Evolutionary conservation across 805 yeast species (phyloP).

Genomic region (Cyberlindnera japonica): DNA sequence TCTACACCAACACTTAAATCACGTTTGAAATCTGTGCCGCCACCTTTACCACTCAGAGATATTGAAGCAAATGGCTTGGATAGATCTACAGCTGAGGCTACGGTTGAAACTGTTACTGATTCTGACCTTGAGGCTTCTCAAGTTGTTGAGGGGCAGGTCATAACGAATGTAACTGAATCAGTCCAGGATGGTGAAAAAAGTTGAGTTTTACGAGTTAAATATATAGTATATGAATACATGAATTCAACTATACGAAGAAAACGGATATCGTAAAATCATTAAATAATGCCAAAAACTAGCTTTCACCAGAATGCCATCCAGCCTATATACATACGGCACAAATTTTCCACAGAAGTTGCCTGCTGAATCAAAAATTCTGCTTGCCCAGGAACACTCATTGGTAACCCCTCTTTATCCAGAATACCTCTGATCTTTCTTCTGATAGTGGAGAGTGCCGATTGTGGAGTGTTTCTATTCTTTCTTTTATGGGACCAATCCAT

Average conservation of each 20-base stretch:
- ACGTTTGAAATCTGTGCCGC: slow-evolving; percentile 5
- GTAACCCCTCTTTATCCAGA: slow-evolving; percentile 73
- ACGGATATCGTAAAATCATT: too few relatives aligned
- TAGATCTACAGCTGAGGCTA: background rate
- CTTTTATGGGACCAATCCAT: slow-evolving; percentile 64
- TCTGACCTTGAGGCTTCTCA: background rate
- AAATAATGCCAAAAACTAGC: background rate
- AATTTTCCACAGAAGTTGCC: slow-evolving; percentile 66
- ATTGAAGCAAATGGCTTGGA: background rate
- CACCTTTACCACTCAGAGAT: slow-evolving; percentile 15
- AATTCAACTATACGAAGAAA: background rate
- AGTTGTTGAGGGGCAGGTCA: background rate
- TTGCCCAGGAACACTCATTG: slow-evolving; percentile 88
- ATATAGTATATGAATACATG: background rate
- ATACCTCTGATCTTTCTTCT: slow-evolving; percentile 83
- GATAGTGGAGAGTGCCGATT: slow-evolving; percentile 65
- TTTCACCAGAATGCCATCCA: slow-evolving; percentile 76
- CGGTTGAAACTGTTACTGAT: background rate
- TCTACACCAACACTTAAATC: too few relatives aligned
- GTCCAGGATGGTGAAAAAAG: background rate
- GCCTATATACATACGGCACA: slow-evolving; percentile 88
- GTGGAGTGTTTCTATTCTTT: slow-evolving; percentile 46
- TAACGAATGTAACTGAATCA: background rate
- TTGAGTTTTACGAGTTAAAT: background rate
- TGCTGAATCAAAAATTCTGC: slow-evolving; percentile 85